phyloP scores from a whole-genome alignment of 768 basidiomycete genomes.

The Epithele typhae region DNA sequence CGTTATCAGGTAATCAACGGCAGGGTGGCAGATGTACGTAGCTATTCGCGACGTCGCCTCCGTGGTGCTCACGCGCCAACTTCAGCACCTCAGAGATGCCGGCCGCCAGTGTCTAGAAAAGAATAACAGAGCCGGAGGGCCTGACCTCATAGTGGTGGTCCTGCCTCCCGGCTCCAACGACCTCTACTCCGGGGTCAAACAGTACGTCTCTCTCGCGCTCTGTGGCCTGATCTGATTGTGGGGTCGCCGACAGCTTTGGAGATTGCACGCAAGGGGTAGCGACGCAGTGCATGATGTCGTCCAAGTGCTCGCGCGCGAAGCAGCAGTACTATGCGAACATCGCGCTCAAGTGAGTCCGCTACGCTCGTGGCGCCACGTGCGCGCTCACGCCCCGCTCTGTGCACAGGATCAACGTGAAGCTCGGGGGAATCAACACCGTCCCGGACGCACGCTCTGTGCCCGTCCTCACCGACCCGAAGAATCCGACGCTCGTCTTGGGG shows the following conservation, averaged over 20 bases:
- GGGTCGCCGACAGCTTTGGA: too few species aligned
- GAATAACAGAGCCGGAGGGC: conserved; percentile 29
- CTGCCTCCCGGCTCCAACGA: conserved; percentile 74
- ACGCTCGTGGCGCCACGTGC: too few species aligned
- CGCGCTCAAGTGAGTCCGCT: too few species aligned
- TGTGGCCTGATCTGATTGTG: too few species aligned
- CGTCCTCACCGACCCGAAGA: conserved; percentile 60
- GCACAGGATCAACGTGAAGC: conserved; percentile 80
- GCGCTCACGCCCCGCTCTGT: too few species aligned
- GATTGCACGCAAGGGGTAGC: conserved; percentile 68
- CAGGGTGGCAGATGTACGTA: too few species aligned
- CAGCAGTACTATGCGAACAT: conserved; percentile 81
- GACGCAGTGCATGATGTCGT: conserved; percentile 71
- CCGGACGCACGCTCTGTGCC: conserved; percentile 66
- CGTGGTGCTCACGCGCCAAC: too few species aligned
- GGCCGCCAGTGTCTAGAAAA: conserved; percentile 44
- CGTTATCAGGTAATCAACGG: too few species aligned
- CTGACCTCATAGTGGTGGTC: conserved; percentile 60
- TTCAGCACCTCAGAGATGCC: conserved; percentile 47
- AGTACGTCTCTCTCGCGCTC: conserved; percentile 43
- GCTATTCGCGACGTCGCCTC: too few species aligned
- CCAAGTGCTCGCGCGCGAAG: conserved; percentile 63
- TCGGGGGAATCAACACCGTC: conserved; percentile 79
- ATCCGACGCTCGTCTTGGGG: conserved; percentile 81
- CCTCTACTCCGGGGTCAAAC: conserved; percentile 73